Conservation (phyloP, 129 eudicot species). For the Glebionis coronaria region DNA sequence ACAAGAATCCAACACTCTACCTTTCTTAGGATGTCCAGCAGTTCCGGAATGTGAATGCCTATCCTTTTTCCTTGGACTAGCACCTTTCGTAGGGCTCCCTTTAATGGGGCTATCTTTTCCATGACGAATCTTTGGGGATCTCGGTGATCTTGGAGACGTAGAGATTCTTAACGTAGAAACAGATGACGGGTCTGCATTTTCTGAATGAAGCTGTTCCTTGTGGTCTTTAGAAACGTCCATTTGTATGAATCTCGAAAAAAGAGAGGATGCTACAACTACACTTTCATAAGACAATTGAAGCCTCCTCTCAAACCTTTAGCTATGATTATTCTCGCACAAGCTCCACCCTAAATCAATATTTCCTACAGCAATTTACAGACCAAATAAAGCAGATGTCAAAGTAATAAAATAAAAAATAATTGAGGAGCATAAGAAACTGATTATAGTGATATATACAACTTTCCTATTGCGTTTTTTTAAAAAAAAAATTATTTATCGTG, state of each 20-base stretch:
- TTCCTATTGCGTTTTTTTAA: not conserved
- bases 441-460: not conserved
- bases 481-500: not conserved
- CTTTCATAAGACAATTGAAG: slow-evolving; percentile 25
- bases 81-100: slow-evolving; percentile 36
- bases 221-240: slow-evolving; percentile 66
- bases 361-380: not conserved
- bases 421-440: not conserved
- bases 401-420: not conserved
- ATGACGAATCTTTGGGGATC: slow-evolving; percentile 37
- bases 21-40: slow-evolving; percentile 71
- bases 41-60: slow-evolving; percentile 44
- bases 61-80: slow-evolving; percentile 26
- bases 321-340: slow-evolving; percentile 8
- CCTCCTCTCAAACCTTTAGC: slow-evolving; percentile 26
- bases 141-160: slow-evolving; percentile 52
- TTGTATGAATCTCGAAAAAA: slow-evolving; percentile 17
- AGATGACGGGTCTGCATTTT: slow-evolving; percentile 50
- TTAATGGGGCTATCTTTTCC: slow-evolving; percentile 27
- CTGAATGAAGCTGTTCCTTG: slow-evolving; percentile 50
- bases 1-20: slow-evolving; percentile 16
- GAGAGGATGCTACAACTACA: slow-evolving; percentile 27
- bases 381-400: not conserved
- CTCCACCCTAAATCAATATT: slow-evolving; percentile 14
- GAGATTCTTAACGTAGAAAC: slow-evolving; percentile 37